Base-by-base conservation (phyloP, 2,329 filamentous ascomycete genomes). In the Rhinocladiella similis region DNA sequence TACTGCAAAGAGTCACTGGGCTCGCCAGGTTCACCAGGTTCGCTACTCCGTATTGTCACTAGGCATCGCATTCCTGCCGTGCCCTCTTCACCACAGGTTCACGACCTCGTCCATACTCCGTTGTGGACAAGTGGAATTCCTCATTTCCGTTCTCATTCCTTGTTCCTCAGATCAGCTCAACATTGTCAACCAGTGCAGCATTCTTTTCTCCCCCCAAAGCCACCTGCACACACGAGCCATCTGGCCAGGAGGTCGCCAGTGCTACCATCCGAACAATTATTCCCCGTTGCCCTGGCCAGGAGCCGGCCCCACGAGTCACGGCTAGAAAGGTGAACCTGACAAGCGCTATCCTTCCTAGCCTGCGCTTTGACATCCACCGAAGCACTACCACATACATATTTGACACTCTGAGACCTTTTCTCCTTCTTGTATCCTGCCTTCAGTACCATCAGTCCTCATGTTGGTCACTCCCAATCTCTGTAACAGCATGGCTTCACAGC, bases 401-500 rank as follows among this genome's bases (percentile, higher is more conserved):
- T 61, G 53, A 55, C 53, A 58, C 54, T 57, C 35, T 42, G 38
- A 27, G 39, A 50, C 43, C 46, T 56, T 49, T 56, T 50, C 53
- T 57, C 57, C 59, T 63, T 56, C 59, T 53, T 57, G 50, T 39
- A 47, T 41, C 6, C 51, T 49, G 43, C 41, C 16, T 45, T 12
- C 51, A 51, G 29, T 18, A 49, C 42, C 50, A 49, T 9, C 38
- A 53, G 54, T 38, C 57, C 57, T 54, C 59, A 66, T 66, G 63
- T 57, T 66, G 62, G 58, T 58, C 50, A 54, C 62, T 46, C 57
- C 57, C 50, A 51, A 45, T 50, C 50, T 61, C 43, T 68, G 66
- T 64, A 74, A 67, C 62, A 74, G 61, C 67, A 75, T 76, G 62
- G 51, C 60, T 67, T 46, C 68, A 60, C 54, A 67, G 59, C 63